phyloP scores from a whole-genome alignment of 208 protist genomes.

The Plasmodiophora brassicae region DNA sequence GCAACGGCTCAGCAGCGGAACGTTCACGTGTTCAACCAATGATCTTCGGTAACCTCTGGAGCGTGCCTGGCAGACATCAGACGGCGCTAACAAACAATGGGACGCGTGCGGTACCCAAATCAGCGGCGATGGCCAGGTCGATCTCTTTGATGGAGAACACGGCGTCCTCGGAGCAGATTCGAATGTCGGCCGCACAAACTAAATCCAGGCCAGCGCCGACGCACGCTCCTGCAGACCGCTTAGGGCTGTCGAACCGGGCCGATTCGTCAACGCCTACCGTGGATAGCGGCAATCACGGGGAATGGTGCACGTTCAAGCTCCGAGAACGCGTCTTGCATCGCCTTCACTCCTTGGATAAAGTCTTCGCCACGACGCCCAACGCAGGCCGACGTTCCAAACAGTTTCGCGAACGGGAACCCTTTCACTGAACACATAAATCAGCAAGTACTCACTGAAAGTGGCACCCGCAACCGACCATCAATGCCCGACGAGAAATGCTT shows the following conservation, averaged over 20 bases:
- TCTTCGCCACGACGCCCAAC: not conserved
- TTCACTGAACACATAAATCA: not conserved
- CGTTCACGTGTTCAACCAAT: not conserved
- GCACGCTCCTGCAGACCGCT: not conserved
- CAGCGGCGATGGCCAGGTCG: not conserved
- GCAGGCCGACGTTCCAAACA: not conserved
- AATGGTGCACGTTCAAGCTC: not conserved
- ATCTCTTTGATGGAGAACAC: not conserved
- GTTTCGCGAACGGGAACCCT: not conserved
- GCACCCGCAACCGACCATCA: not conserved
- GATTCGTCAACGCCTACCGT: not conserved
- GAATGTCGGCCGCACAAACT: conserved; percentile 12
- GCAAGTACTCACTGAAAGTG: not conserved
- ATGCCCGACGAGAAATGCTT: conserved; percentile 9
- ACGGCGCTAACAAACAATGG: too few relatives aligned
- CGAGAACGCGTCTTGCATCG: conserved; percentile 2
- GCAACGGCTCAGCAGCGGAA: not conserved
- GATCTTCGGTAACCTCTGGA: conserved; percentile 13
- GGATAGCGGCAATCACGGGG: not conserved
- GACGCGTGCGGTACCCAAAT: too few relatives aligned
- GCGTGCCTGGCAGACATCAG: too few relatives aligned
- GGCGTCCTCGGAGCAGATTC: not conserved
- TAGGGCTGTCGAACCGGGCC: not conserved
- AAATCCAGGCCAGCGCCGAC: not conserved
- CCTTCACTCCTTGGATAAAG: not conserved